Evolutionary conservation across 176 grass and related monocot genomes (phyloP).

Genomic region (Olyra latifolia): DNA sequence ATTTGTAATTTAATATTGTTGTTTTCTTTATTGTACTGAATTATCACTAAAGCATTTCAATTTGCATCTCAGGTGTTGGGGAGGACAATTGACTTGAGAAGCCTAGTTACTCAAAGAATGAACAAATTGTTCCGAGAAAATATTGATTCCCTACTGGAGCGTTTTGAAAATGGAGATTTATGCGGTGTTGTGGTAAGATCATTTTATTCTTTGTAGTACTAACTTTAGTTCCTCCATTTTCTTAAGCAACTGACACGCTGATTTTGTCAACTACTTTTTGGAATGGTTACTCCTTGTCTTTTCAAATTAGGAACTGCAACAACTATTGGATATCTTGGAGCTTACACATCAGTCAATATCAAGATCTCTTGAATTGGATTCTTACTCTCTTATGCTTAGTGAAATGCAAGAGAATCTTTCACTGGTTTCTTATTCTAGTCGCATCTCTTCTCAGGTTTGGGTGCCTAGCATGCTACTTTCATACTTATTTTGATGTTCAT

Average conservation of each 20-base stretch:
- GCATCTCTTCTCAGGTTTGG: constrained; percentile 88
- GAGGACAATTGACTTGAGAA: constrained; percentile 93
- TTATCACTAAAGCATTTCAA: constrained; percentile 20
- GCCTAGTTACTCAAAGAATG: constrained; percentile 93
- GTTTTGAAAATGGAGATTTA: constrained; percentile 85
- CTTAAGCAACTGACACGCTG: constrained; percentile 20
- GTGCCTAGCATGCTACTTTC: constrained; percentile 18
- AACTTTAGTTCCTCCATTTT: constrained; percentile 16
- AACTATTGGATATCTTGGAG: constrained; percentile 95
- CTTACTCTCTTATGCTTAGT: constrained; percentile 85
- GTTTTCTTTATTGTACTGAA: constrained; percentile 13
- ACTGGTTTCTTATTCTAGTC: constrained; percentile 95
- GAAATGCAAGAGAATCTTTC: constrained; percentile 99
- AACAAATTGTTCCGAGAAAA: constrained; percentile 97
- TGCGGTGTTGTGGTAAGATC: constrained; percentile 86
- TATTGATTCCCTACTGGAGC: constrained; percentile 89
- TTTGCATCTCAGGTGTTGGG: constrained; percentile 69
- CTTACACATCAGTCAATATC: constrained; percentile 85
- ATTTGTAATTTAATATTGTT: not conserved
- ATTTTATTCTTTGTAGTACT: constrained; percentile 20
- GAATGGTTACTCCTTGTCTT: constrained; percentile 2
- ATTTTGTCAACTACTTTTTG: not conserved
- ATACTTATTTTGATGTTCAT: constrained; percentile 14
- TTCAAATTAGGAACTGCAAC: constrained; percentile 77
- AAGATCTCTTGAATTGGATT: constrained; percentile 89